phyloP scores from a whole-genome alignment of 2,329 filamentous ascomycete genomes.

The Bipolaris oryzae region DNA sequence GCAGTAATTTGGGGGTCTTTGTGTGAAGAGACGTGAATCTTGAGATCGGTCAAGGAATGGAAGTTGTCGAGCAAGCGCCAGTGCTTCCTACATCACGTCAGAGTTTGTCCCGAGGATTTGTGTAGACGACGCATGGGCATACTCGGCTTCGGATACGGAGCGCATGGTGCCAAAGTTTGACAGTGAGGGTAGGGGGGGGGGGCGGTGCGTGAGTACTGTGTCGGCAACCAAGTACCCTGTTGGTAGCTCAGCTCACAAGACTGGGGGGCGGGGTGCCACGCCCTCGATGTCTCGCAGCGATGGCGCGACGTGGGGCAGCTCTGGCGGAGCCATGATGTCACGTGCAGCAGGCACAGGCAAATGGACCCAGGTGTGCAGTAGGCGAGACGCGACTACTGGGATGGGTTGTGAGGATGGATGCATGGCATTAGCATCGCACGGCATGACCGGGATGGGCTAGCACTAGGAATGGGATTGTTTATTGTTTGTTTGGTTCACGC shows the following conservation, averaged over 20 bases:
- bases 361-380: not conserved
- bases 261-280: not conserved
- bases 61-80: conserved; percentile 47
- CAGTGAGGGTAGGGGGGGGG: conserved; percentile 5
- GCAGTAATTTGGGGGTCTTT: conserved; percentile 53
- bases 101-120: not conserved
- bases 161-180: conserved; percentile 34
- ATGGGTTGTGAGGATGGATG: not conserved
- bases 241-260: conserved; percentile 28
- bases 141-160: conserved; percentile 43
- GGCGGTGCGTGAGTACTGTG: conserved; percentile 15
- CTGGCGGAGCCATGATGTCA: conserved; percentile 14
- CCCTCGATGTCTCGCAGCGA: not conserved
- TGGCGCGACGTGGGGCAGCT: conserved; percentile 29
- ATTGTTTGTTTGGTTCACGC: conserved; percentile 2
- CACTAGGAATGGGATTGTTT: not conserved
- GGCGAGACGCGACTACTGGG: not conserved
- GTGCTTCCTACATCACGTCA: conserved; percentile 38
- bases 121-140: conserved; percentile 10
- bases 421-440: not conserved
- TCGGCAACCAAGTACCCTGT: conserved; percentile 38
- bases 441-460: conserved; percentile 4
- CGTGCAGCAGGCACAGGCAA: not conserved
- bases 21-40: conserved; percentile 47
- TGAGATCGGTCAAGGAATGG: conserved; percentile 46